Conservation (phyloP, 257 asterid genomes). For the Petunia axillaris region DNA sequence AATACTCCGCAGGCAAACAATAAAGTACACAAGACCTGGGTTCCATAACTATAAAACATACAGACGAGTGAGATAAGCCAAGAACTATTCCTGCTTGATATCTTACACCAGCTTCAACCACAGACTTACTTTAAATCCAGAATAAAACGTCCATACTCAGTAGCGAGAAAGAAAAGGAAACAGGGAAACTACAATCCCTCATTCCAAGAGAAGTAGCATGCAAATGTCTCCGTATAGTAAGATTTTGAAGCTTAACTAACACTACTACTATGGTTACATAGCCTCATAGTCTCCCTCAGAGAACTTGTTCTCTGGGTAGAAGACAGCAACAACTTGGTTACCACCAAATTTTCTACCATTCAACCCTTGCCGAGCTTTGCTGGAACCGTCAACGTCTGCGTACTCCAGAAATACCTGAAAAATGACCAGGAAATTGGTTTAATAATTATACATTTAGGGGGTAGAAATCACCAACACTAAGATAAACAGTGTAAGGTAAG, state of each 20-base stretch:
- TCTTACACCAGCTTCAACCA: not conserved
- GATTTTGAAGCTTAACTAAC: not conserved
- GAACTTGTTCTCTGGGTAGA: slow-evolving; percentile 83
- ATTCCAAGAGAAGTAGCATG: not conserved
- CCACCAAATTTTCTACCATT: slow-evolving; percentile 94
- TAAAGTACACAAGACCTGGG: no score
- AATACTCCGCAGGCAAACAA: no score
- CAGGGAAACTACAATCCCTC: not conserved
- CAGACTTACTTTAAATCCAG: not conserved
- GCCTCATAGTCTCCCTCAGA: slow-evolving; percentile 80
- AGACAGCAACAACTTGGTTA: slow-evolving; percentile 79
- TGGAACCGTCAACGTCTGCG: slow-evolving; percentile 70
- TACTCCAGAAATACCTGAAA: slow-evolving; percentile 82
- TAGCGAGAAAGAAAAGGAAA: not conserved
- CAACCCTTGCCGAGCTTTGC: slow-evolving; percentile 78
- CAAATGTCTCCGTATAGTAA: not conserved
- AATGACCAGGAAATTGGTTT: not conserved
- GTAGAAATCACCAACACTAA: no score
- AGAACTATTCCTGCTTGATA: not conserved
- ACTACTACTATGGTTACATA: not conserved
- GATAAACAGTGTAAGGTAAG: not conserved
- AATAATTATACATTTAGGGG: not conserved
- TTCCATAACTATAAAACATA: not conserved
- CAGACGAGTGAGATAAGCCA: not conserved
- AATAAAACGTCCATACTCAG: no score